phyloP scores from a whole-genome alignment of 768 basidiomycete genomes.

The Nidula microcarpa region DNA sequence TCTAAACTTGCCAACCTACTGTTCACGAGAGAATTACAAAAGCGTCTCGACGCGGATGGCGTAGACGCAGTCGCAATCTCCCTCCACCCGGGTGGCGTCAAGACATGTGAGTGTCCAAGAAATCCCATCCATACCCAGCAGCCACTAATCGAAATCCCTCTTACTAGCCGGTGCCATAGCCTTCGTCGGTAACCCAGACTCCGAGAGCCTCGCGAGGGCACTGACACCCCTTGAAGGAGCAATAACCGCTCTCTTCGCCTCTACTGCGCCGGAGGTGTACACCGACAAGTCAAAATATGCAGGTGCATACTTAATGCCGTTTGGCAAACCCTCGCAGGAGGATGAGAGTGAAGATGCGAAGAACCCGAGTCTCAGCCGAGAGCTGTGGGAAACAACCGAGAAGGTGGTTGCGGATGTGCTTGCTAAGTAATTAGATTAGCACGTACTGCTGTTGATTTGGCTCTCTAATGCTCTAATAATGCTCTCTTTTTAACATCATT shows the following conservation, averaged over 20 bases:
- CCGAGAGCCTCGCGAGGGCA: background rate
- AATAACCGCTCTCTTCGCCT: background rate
- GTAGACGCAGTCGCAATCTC: background rate
- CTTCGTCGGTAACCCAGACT: background rate
- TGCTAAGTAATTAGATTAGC: background rate
- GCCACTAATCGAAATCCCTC: background rate
- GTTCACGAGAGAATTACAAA: background rate
- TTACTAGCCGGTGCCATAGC: background rate
- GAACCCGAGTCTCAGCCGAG: background rate
- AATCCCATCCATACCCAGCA: background rate
- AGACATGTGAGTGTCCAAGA: background rate
- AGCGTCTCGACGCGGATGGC: background rate
- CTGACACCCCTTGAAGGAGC: background rate
- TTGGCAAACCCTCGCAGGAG: background rate
- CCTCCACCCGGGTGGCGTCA: background rate
- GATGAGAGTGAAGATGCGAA: background rate
- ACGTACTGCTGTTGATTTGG: too few species aligned
- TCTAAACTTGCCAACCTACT: background rate
- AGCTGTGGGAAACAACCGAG: background rate
- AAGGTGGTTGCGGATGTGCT: background rate
- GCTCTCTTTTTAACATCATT: too few species aligned
- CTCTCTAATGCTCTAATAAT: too few species aligned
- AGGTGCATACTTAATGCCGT: background rate
- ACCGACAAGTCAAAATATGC: background rate
- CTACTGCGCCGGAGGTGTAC: background rate